phyloP scores from a whole-genome alignment of 257 asterid genomes.

The Echites panduratus region DNA sequence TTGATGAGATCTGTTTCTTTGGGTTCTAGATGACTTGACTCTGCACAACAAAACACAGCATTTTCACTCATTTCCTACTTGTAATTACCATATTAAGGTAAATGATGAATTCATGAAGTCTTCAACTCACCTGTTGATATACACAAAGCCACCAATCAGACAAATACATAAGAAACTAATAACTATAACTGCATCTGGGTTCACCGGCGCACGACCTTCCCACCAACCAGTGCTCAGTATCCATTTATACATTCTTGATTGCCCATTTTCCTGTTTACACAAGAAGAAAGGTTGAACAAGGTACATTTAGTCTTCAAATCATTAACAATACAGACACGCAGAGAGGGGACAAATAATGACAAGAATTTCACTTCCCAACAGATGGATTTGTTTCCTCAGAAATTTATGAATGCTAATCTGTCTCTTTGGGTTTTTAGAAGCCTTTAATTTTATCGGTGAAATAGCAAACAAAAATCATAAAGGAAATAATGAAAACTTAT shows the following conservation, averaged over 20 bases:
- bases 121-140: constrained; percentile 9
- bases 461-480: background rate
- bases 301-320: background rate
- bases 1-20: constrained; percentile 28
- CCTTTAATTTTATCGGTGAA: background rate
- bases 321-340: background rate
- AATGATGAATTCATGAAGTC: constrained; percentile 1
- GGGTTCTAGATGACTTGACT: constrained; percentile 27
- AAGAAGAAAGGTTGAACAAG: constrained; percentile 1
- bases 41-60: background rate
- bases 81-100: background rate
- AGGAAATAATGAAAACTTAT: too few relatives aligned
- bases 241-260: constrained; percentile 79
- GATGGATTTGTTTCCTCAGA: background rate
- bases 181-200: constrained; percentile 57
- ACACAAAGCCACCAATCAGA: constrained; percentile 24
- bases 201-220: constrained; percentile 31
- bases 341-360: background rate
- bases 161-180: constrained; percentile 4
- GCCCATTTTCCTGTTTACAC: constrained; percentile 70
- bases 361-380: background rate
- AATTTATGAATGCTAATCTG: background rate
- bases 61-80: background rate
- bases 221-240: constrained; percentile 95
- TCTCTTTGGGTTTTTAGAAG: background rate